Evolutionary conservation across 202 grass and related monocot genomes (phyloP).

Genomic region (Eragrostis tef): DNA sequence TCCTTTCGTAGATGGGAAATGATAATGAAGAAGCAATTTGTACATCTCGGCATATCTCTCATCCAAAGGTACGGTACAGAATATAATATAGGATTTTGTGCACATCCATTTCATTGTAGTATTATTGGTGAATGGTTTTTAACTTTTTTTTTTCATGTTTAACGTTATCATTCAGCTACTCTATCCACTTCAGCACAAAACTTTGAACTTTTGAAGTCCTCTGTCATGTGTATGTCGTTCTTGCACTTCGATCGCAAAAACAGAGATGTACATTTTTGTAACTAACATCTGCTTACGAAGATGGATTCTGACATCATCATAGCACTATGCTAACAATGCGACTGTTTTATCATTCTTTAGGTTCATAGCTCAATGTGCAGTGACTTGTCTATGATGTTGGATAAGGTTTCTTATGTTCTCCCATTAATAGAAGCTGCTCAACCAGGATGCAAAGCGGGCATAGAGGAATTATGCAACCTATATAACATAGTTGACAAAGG

Average conservation of each 20-base stretch:
- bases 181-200: too few relatives aligned
- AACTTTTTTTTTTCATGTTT: too few relatives aligned
- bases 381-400: constrained; percentile 68
- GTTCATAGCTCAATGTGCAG: constrained; percentile 68
- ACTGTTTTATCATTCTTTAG: constrained; percentile 43
- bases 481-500: constrained; percentile 82
- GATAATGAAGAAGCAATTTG: constrained; percentile 20
- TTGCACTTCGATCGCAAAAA: too few relatives aligned
- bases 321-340: neutral
- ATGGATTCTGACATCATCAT: neutral
- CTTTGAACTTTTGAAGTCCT: too few relatives aligned
- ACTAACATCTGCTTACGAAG: too few relatives aligned
- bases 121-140: too few relatives aligned
- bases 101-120: too few relatives aligned
- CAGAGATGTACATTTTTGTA: too few relatives aligned
- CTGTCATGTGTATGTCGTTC: too few relatives aligned
- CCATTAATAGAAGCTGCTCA: constrained; percentile 82
- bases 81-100: too few relatives aligned
- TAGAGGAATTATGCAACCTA: constrained; percentile 84
- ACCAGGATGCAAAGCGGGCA: constrained; percentile 78
- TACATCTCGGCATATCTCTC: constrained; percentile 16
- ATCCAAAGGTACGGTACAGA: constrained; percentile 51
- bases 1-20: constrained; percentile 41
- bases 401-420: constrained; percentile 72
- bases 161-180: too few relatives aligned